These are phyloP conservation scores for Nemania bipapillata DNA, from an alignment of 2,329 filamentous ascomycete genomes.

Conservation along the genomic window DNA sequence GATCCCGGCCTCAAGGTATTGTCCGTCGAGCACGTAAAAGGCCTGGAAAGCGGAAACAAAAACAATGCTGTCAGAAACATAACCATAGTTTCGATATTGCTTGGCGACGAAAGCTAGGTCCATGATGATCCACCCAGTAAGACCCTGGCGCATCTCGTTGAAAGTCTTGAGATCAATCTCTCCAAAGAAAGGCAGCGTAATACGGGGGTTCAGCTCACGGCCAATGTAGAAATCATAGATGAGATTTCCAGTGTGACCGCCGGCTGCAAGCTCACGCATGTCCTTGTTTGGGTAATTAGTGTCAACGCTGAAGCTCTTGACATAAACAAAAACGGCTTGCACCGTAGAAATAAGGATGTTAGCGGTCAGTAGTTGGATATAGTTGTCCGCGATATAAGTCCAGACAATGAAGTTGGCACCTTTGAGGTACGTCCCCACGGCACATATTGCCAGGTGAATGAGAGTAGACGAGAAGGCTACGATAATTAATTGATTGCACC, in stretches of 20 bases:
- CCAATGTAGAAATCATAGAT: slow-evolving; percentile 98
- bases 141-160: slow-evolving; percentile 86
- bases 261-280: slow-evolving; percentile 81
- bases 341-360: slow-evolving; percentile 80
- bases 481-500: slow-evolving; percentile 30
- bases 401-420: slow-evolving; percentile 87
- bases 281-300: slow-evolving; percentile 71
- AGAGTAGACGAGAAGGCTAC: slow-evolving; percentile 80
- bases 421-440: slow-evolving; percentile 77
- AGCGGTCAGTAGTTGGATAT: slow-evolving; percentile 82
- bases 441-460: slow-evolving; percentile 74
- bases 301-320: slow-evolving; percentile 82
- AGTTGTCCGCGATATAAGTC: slow-evolving; percentile 93
- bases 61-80: slow-evolving; percentile 85
- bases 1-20: slow-evolving; percentile 87
- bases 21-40: slow-evolving; percentile 84
- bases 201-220: slow-evolving; percentile 89
- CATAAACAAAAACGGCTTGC: slow-evolving; percentile 81
- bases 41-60: slow-evolving; percentile 81
- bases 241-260: slow-evolving; percentile 83
- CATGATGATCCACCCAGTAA: slow-evolving; percentile 88
- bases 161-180: slow-evolving; percentile 91
- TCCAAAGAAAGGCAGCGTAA: slow-evolving; percentile 80
- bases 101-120: slow-evolving; percentile 86
- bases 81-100: slow-evolving; percentile 87